Conservation (phyloP, 1,284 basidiomycete genomes). For the Inonotus hispidus region DNA sequence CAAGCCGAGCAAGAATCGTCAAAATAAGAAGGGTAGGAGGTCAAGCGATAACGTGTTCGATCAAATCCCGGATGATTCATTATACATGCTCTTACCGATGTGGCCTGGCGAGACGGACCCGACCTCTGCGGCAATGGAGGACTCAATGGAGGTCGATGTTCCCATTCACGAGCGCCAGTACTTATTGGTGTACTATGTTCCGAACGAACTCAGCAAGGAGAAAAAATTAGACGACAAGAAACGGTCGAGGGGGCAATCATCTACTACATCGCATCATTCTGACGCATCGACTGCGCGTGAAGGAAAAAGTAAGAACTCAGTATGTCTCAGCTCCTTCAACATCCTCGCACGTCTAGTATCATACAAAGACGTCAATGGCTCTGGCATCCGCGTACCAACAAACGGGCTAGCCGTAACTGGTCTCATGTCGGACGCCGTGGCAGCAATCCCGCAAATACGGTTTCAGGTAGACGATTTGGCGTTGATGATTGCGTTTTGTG, state of each 20-base stretch:
- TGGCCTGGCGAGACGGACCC: slow-evolving; percentile 73
- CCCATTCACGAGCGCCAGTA: slow-evolving; percentile 56
- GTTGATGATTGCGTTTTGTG: slow-evolving; percentile 54
- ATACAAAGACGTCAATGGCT: slow-evolving; percentile 61
- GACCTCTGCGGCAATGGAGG: slow-evolving; percentile 25
- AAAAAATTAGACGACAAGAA: slow-evolving; percentile 32
- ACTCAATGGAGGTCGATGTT: slow-evolving; percentile 33
- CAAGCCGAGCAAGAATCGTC: slow-evolving; percentile 25
- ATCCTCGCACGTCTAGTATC: slow-evolving; percentile 62
- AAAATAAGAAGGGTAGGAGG: slow-evolving; percentile 15
- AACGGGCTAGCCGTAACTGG: slow-evolving; percentile 63
- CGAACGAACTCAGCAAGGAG: slow-evolving; percentile 33
- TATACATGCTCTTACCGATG: slow-evolving; percentile 78
- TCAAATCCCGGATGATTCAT: slow-evolving; percentile 55
- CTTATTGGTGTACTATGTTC: slow-evolving; percentile 68
- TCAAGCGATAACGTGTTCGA: slow-evolving; percentile 47
- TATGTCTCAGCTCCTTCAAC: slow-evolving; percentile 56
- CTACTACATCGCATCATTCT: slow-evolving; percentile 31
- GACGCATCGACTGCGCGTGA: slow-evolving; percentile 15
- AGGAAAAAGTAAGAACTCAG: slow-evolving; percentile 33
- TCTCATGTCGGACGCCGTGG: slow-evolving; percentile 52
- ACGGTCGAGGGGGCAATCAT: slow-evolving; percentile 30
- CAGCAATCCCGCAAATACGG: slow-evolving; percentile 31
- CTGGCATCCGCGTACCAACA: slow-evolving; percentile 66
- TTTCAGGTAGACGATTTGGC: slow-evolving; percentile 30